Evolutionary conservation across 2,329 filamentous ascomycete species (phyloP).

Genomic region (Xylaria sp.): DNA sequence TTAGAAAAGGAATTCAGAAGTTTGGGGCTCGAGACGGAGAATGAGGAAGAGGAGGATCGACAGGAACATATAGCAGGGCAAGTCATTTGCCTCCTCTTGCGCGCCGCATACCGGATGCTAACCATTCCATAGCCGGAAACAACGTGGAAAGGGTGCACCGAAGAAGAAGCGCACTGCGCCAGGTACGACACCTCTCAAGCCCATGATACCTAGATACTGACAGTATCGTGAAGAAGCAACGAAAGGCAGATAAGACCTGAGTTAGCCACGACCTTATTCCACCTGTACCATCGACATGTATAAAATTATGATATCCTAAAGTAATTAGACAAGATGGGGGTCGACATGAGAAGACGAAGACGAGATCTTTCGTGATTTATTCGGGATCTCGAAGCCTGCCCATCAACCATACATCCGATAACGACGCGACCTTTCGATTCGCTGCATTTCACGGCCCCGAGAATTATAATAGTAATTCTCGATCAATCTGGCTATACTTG

Average conservation of each 20-base stretch:
- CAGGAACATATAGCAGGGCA: constrained; percentile 78
- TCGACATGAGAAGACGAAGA: not conserved
- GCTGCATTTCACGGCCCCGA: not conserved
- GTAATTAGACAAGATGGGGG: constrained; percentile 9
- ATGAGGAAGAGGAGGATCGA: constrained; percentile 83
- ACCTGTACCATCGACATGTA: constrained; percentile 33
- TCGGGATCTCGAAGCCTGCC: not conserved
- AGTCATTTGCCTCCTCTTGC: constrained; percentile 42
- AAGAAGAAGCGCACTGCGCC: constrained; percentile 80
- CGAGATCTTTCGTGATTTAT: not conserved
- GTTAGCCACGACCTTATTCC: constrained; percentile 8
- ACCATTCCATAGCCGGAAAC: constrained; percentile 68
- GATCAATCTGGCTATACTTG: not conserved
- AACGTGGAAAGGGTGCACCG: constrained; percentile 86
- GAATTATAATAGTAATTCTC: not conserved
- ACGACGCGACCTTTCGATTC: not conserved
- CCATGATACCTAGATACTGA: constrained; percentile 5
- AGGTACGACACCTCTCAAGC: constrained; percentile 34
- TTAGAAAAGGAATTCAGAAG: constrained; percentile 78
- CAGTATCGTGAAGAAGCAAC: constrained; percentile 25
- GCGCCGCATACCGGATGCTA: constrained; percentile 41
- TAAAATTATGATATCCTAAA: constrained; percentile 21
- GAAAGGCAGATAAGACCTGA: constrained; percentile 19
- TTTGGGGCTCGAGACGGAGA: constrained; percentile 75
- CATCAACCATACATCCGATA: not conserved